These are phyloP conservation scores for Mucor circinelloides DNA, from an alignment of 371 early-diverging fungal species.

Conservation along the genomic window DNA sequence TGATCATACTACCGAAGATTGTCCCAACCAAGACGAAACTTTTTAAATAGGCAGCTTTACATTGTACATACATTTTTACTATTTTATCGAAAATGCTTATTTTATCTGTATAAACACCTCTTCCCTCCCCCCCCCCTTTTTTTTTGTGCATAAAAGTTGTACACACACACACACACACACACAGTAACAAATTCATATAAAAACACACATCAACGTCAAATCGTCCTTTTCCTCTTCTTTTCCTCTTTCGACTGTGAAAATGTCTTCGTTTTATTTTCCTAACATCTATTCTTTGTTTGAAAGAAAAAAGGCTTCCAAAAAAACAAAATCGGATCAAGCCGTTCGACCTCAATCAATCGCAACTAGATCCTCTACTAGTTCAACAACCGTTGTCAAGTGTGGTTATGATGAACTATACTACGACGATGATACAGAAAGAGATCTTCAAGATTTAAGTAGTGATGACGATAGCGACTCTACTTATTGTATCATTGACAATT, in stretches of 20 bases:
- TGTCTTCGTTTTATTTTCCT: background rate
- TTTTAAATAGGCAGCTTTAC: slow-evolving; percentile 31
- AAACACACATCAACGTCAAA: background rate
- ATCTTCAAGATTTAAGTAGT: background rate
- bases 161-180: background rate
- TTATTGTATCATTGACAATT: background rate
- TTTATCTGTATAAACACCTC: background rate
- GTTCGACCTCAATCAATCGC: background rate
- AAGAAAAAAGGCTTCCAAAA: background rate
- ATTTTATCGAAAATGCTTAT: background rate
- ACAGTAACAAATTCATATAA: background rate
- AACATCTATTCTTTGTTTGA: background rate
- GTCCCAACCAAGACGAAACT: slow-evolving; percentile 67
- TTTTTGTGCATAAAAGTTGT: background rate
- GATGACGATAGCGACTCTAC: background rate
- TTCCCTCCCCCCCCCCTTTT: background rate
- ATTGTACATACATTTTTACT: slow-evolving; percentile 5
- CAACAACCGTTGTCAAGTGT: background rate
- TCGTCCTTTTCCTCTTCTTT: background rate
- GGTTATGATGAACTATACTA: background rate
- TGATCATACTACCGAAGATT: slow-evolving; percentile 64
- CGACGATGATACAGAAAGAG: background rate
- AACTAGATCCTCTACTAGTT: background rate
- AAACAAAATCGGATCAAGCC: background rate
- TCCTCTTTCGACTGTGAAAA: background rate